Percentiles rank a stretch among this genome's conserved stretches.
These are phyloP conservation scores for Spiromastix sp. DNA, from an alignment of 2,329 filamentous ascomycete genomes.

Conservation along the genomic window DNA sequence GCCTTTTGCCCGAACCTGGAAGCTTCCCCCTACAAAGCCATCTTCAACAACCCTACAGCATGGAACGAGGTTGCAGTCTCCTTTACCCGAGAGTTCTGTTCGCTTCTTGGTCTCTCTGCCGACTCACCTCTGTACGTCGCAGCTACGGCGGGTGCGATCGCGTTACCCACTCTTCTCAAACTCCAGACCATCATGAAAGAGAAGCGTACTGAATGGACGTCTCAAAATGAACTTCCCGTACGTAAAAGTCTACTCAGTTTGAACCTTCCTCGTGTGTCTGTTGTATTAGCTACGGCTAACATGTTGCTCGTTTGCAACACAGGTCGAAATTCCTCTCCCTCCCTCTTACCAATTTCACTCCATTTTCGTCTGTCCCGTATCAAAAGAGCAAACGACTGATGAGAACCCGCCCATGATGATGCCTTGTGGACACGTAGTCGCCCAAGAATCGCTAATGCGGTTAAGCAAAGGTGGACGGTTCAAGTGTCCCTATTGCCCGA, in stretches of 20 bases:
- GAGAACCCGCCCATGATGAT: constrained; percentile 94
- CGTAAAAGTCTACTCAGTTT: constrained; percentile 42
- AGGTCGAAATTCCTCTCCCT: constrained; percentile 57
- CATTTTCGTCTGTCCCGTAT: constrained; percentile 96
- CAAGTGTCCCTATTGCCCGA: constrained; percentile 95
- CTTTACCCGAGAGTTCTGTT: constrained; percentile 93
- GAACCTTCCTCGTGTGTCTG: constrained; percentile 45
- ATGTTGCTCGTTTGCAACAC: constrained; percentile 5
- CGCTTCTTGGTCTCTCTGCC: constrained; percentile 75
- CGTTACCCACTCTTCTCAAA: constrained; percentile 79
- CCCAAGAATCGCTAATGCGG: constrained; percentile 68
- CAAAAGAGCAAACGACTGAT: constrained; percentile 91
- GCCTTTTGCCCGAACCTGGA: constrained; percentile 65
- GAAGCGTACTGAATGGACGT: constrained; percentile 91
- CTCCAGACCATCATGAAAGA: constrained; percentile 78
- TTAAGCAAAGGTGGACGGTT: constrained; percentile 70
- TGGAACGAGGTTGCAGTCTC: constrained; percentile 79
- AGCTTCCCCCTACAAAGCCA: constrained; percentile 65
- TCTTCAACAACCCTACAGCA: constrained; percentile 64
- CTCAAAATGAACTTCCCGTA: constrained; percentile 78
- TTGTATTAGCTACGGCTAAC: constrained; percentile 16
- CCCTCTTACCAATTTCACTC: constrained; percentile 69
- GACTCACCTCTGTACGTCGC: constrained; percentile 90
- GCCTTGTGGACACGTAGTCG: constrained; percentile 89
- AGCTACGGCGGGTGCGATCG: constrained; percentile 83